Base-by-base conservation (phyloP, 306 rosid genomes). In the Medicago ruthenica region DNA sequence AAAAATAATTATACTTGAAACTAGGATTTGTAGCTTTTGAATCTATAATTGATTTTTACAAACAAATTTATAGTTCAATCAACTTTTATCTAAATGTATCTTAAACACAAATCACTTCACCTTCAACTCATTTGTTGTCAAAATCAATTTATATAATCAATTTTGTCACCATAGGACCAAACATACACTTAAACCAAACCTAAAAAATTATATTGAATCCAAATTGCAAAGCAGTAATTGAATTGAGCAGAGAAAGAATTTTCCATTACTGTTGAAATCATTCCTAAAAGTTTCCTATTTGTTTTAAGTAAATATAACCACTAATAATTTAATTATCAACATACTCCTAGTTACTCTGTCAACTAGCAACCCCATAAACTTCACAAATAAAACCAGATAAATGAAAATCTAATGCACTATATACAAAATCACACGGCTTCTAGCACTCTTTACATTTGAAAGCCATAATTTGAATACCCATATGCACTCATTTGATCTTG, bases 401-500 rank as follows among this genome's bases (percentile, higher is more conserved):
- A 47, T 55, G 60, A 51, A 76, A 62, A 82, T 27, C 58, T 70
- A 53, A 10, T 51, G 27, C 74, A 77, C 0, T 77, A 40, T 78
- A 21, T 70, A 80, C 73, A 79, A 54, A 78, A 41, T 22, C 36
- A 69, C 64, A 67, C 20, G 16, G 51, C n/a, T 61, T 34, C 44
- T 39, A 63, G 8, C 62, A 54, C 37, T 70, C 58, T 84, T 44
- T 58, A 81, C 53, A 70, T 81, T 13, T 71, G 48, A 65, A 70
- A 85, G 5, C 81, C 81, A 48, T 69, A 85, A 24, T 65, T 81
- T 20, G 81, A 57, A 47, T 70, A 85, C 74, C 88, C 88, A 85
- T 70, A 85, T 50, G 76, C 5, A 64, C 78, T 83, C 71, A 67
- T 39, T 47, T 77, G 83, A 64, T 73, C 80, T 6, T 63, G 59